A percentile compares a stretch with the other conserved stretches of the same genome.
Conservation (phyloP, 2,329 filamentous ascomycete genomes). For the Alternaria metachromatica region DNA sequence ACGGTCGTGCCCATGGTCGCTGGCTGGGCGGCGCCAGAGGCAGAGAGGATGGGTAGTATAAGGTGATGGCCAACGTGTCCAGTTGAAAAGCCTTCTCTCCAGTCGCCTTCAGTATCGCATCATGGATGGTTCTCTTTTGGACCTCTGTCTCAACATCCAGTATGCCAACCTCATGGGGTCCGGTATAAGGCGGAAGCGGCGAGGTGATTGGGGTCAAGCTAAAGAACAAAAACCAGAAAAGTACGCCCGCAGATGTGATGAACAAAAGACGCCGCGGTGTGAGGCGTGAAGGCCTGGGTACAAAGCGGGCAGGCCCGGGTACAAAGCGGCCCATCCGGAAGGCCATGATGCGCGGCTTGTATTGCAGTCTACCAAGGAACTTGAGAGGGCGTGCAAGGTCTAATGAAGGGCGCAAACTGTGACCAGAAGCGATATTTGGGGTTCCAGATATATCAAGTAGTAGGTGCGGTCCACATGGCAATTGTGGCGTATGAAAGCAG, state of each 20-base stretch:
- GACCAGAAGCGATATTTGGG: background rate
- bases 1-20: constrained; percentile 48
- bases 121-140: constrained; percentile 41
- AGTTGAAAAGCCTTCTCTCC: constrained; percentile 53
- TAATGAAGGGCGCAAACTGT: background rate
- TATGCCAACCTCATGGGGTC: constrained; percentile 52
- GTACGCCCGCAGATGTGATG: constrained; percentile 33
- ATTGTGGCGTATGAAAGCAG: background rate
- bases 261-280: constrained; percentile 34
- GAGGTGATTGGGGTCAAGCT: constrained; percentile 52
- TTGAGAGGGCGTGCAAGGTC: background rate
- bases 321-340: constrained; percentile 22
- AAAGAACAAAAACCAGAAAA: constrained; percentile 48
- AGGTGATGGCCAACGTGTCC: constrained; percentile 53
- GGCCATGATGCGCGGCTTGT: constrained; percentile 22
- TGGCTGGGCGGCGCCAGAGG: constrained; percentile 24
- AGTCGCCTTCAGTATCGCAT: constrained; percentile 48
- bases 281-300: constrained; percentile 3
- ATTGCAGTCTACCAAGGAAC: constrained; percentile 47
- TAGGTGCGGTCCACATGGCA: background rate
- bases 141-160: constrained; percentile 54
- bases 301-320: background rate
- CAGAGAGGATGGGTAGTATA: constrained; percentile 54
- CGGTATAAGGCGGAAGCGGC: constrained; percentile 52
- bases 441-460: background rate